These are phyloP conservation scores for Ophiostoma sp. DNA, from an alignment of 2,329 filamentous ascomycete species.

Conservation along the genomic window DNA sequence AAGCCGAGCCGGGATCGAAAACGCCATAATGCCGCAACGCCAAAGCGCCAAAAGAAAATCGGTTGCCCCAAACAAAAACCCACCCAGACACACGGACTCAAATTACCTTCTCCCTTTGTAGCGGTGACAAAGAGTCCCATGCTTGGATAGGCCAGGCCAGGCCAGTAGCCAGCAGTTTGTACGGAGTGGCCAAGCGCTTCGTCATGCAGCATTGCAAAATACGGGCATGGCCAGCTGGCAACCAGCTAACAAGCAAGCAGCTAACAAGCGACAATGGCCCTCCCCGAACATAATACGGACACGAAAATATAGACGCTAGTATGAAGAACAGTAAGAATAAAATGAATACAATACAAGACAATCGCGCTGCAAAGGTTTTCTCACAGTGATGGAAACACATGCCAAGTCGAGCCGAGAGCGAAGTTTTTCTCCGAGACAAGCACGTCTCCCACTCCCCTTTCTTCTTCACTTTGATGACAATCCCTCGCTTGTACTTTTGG, in stretches of 20 bases:
- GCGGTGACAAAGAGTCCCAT: neutral
- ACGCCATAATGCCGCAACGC: neutral
- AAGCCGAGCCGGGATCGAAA: neutral
- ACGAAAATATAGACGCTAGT: neutral
- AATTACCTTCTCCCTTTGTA: neutral
- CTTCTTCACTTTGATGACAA: neutral
- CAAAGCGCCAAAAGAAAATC: neutral
- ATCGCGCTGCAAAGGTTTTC: neutral
- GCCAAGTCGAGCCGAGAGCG: constrained; percentile 1
- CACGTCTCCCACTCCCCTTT: neutral
- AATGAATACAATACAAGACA: neutral
- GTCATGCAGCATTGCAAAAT: neutral
- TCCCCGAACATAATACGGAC: neutral
- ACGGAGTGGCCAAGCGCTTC: constrained; percentile 4
- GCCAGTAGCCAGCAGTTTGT: neutral
- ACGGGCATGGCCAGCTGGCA: neutral
- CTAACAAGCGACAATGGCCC: neutral
- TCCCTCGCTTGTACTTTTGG: neutral
- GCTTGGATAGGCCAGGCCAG: neutral
- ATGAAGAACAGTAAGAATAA: neutral
- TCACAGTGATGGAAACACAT: neutral
- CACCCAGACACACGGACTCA: neutral
- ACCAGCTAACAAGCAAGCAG: neutral
- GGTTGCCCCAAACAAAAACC: constrained; percentile 9
- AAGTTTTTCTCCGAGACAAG: neutral